These are phyloP conservation scores for Kodamaea kakaduensis DNA, from an alignment of 805 yeast genomes.

Conservation along the genomic window DNA sequence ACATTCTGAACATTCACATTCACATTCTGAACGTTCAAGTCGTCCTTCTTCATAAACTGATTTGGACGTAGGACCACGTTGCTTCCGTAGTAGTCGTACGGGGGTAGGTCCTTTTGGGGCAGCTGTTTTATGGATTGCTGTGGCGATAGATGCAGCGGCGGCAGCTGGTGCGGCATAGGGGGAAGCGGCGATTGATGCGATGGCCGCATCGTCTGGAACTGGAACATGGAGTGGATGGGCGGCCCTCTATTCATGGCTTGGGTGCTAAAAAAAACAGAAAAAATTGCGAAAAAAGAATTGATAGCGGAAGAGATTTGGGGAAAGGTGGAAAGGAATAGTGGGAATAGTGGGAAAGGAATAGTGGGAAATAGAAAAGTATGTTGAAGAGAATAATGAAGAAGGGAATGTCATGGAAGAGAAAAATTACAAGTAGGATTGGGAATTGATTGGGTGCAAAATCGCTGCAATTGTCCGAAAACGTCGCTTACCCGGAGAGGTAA, in stretches of 20 bases:
- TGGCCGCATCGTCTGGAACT: constrained; percentile 8
- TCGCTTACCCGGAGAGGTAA: neutral
- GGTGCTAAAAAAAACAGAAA: constrained; percentile 7
- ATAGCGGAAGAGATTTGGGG: neutral
- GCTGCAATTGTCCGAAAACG: neutral
- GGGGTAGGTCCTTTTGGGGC: constrained; percentile 7
- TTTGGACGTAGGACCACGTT: too few relatives aligned
- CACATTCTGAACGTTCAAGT: too few relatives aligned
- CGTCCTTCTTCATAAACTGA: too few relatives aligned
- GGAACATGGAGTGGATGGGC: constrained; percentile 9
- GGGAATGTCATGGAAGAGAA: neutral
- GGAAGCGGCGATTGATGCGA: neutral
- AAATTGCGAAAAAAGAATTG: constrained; percentile 1
- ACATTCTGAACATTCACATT: too few relatives aligned
- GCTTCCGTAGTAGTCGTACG: too few relatives aligned
- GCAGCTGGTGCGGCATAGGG: constrained; percentile 2
- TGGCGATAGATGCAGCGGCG: constrained; percentile 2
- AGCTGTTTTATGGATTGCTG: constrained; percentile 4
- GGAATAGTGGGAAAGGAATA: neutral
- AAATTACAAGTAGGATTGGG: neutral
- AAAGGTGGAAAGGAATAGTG: neutral
- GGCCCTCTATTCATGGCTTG: constrained; percentile 9
- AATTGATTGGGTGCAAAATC: neutral
- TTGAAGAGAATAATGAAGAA: neutral
- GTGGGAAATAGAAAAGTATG: neutral